phyloP scores from a whole-genome alignment of 352 stramenopile species.

The Phytophthora tubulina region DNA sequence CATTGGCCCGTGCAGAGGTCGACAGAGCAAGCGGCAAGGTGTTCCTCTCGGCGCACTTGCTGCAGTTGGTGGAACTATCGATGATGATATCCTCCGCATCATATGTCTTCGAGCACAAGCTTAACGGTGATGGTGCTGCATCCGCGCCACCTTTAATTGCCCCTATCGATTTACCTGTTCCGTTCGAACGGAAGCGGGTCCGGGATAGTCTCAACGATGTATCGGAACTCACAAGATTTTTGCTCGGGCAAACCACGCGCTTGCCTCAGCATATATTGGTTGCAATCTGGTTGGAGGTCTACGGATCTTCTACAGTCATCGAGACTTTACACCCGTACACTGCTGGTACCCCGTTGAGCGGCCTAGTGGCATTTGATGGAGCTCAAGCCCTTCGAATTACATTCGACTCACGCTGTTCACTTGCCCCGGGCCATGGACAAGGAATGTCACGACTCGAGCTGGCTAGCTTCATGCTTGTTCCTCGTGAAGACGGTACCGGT shows the following conservation, averaged over 20 bases:
- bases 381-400: slow-evolving; percentile 66
- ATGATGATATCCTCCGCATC: slow-evolving; percentile 63
- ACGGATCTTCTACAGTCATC: slow-evolving; percentile 65
- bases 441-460: slow-evolving; percentile 31
- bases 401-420: slow-evolving; percentile 76
- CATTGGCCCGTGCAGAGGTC: slow-evolving; percentile 61
- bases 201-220: slow-evolving; percentile 66
- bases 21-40: slow-evolving; percentile 71
- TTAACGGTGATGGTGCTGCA: slow-evolving; percentile 2
- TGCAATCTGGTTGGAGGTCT: slow-evolving; percentile 85
- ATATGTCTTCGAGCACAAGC: slow-evolving; percentile 47
- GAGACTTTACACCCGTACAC: slow-evolving; percentile 77
- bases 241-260: slow-evolving; percentile 57
- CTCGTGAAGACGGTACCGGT: slow-evolving; percentile 13
- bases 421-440: slow-evolving; percentile 41
- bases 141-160: neutral
- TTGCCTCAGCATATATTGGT: slow-evolving; percentile 68
- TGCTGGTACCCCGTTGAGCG: slow-evolving; percentile 34
- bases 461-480: slow-evolving; percentile 36
- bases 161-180: slow-evolving; percentile 51
- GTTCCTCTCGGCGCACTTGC: slow-evolving; percentile 79
- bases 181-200: slow-evolving; percentile 54
- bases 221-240: slow-evolving; percentile 59
- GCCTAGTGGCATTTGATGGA: slow-evolving; percentile 58
- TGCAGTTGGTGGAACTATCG: slow-evolving; percentile 83